Evolutionary conservation across 2,329 filamentous ascomycete species (phyloP).

Genomic region (Calonectria leucothoes): DNA sequence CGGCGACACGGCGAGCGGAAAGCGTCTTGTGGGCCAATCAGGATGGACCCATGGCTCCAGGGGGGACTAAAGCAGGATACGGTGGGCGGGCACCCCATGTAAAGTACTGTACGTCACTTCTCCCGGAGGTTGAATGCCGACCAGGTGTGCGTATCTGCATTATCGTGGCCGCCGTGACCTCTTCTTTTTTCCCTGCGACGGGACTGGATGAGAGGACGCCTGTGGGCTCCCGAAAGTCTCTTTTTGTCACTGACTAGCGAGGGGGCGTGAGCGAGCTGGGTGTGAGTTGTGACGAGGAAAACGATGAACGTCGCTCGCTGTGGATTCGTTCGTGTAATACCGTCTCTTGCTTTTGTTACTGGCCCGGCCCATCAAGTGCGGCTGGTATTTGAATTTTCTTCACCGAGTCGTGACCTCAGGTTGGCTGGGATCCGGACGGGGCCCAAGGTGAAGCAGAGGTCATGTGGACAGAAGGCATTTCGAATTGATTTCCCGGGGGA

Average conservation of each 20-base stretch:
- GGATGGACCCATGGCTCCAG: not conserved
- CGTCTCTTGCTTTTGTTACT: not conserved
- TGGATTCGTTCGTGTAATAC: conserved; percentile 5
- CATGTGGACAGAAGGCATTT: conserved; percentile 31
- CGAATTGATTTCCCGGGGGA: conserved; percentile 10
- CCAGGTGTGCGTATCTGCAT: conserved; percentile 31
- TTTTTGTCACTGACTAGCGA: not conserved
- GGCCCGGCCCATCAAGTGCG: not conserved
- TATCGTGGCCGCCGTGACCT: conserved; percentile 38
- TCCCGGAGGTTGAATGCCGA: conserved; percentile 34
- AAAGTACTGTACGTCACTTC: conserved; percentile 32
- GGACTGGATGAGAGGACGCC: conserved; percentile 7
- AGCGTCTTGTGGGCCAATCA: conserved; percentile 22
- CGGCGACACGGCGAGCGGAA: conserved; percentile 15
- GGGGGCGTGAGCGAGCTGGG: not conserved
- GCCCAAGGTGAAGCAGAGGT: conserved; percentile 24
- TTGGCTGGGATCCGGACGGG: conserved; percentile 28
- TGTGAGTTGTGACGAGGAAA: not conserved
- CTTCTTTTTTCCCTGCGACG: conserved; percentile 29
- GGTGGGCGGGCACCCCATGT: conserved; percentile 18
- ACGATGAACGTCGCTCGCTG: not conserved
- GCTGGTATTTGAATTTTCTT: conserved; percentile 20
- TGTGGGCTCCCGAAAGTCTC: conserved; percentile 17
- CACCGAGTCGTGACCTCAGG: conserved; percentile 36
- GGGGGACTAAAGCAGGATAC: not conserved